Base-by-base conservation (phyloP, 495 filamentous ascomycete genomes). In the Neurospora sp. region DNA sequence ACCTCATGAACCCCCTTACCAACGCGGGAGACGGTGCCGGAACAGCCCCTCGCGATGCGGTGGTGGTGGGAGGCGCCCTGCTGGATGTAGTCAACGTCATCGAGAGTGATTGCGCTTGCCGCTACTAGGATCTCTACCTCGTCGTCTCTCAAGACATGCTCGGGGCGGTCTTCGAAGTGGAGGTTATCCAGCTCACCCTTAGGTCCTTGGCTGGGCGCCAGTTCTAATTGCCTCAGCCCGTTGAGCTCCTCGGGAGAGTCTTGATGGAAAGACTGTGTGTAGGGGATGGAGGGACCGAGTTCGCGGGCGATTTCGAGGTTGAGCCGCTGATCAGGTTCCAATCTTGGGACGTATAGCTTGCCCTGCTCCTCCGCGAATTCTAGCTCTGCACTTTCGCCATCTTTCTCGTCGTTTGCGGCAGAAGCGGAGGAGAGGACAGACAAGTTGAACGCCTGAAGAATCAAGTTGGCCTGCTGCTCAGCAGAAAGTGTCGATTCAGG, bases 81-180 rank as follows among this genome's bases (percentile, higher is more conserved):
- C 8, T 79, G 78, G 39, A 82, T 78, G 37, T 82, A 73, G 20
- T 82, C 74, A 71, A 84, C 83, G 79, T 88, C 78, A 27, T 78
- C 77, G 6, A 40, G 44, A 3, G 75, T 75, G 10, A 77, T 44
- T 8, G 70, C 45, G 16, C 65, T 79, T 39, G 83, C 83, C 20
- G 74, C 76, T 27, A 86, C 78, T 27, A 75, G 40, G 31, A 87
- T 77, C 69, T 87, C 84, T 14, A 87, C 78, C 65, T 84, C 81
- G 31, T 82, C 78, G 5, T 76, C 78, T 6, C 39, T 72, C 38
- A 82, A 71, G 2, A 68, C 48, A 16, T 71, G 45, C 16, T 76
- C 70, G 22, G 68, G 41, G 6, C 53, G 65, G 42, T 83, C 81
- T 53, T 80, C 76, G 40, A 83, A 83, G 73, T 74, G 79, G 27